Evolutionary conservation across 1,284 basidiomycete genomes (phyloP), one percentile per base, ranked within the genome.

Genomic region (Apiotrichum mycotoxinovorans): DNA sequence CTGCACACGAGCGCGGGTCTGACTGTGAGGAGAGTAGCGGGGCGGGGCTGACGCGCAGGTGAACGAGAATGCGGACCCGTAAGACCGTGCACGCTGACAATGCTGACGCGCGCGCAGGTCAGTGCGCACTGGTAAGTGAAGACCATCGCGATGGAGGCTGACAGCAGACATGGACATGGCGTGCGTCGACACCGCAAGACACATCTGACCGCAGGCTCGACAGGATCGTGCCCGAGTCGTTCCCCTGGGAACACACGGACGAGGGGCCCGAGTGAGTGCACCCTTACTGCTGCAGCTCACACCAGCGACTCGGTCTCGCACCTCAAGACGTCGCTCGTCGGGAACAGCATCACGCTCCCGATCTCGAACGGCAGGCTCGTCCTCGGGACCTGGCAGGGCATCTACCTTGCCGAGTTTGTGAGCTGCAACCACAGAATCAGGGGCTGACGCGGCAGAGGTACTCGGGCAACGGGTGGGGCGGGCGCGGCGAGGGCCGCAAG

Each of bases 1-100:
- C 85, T 94, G 74, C 92, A 96, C 74, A 96, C 92, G 2, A 91
- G 88, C 46, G 90, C 90, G 26, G 91, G 88, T 1, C 78, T 96
- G 66, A 92, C 88, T 0, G 80, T 95, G 62, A 92, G 14, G 43
- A 8, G 20, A 91, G 77, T 91, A 92, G 70, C 89, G 76, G 67
- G 25, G 37, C n/a, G 25, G 26, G 25, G 20, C 55, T 54, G 22
- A 61, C 58, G 11, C 30, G 1, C 42, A 75, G 73, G 65, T 75
- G 3, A 75, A 75, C 58, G 73, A 75, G 57, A 75, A 75, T 43
- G 68, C 62, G 51, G 66, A 69, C 64, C 71, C 74, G 75, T 73
- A 50, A 59, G 67, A 64, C 49, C 4, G 2, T 10, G 20, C 4
- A 38, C 30, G 7, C 7, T 42, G 77, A 50, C 26, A 20, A 7